Base-by-base conservation (phyloP, 805 yeast species). In the Nakazawaea molendinolei region DNA sequence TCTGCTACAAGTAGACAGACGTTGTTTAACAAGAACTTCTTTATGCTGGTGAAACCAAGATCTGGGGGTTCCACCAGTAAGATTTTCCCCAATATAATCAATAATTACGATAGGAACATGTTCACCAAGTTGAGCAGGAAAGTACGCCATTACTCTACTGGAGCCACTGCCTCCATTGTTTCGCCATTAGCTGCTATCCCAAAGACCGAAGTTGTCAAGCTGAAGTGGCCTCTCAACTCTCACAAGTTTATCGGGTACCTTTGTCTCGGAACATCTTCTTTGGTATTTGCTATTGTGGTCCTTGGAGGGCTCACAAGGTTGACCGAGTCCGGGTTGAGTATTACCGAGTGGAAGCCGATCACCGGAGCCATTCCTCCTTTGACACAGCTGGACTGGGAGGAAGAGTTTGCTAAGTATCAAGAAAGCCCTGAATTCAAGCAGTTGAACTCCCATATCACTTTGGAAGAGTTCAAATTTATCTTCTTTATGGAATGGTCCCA, bases 401-500 rank as follows among this genome's bases (percentile, higher is more conserved):
- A 50, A 17, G 97, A 90, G 55, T 92, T 92, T 52, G 65, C 56
- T 19, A 83, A 86, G 52, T 92, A 92, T 58, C 67, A 79, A 48
- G 71, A 73, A 15, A 81, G 95, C 1, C 99, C 99, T 1, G 99
- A 92, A 55, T 92, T 86, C 58, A 75, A 80, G 53, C 84, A 79
- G 49, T 68, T 92, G 45, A 92, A 94, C 61, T 79, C 96, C 2
- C 86, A 87, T 53, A 84, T 86, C 54, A 79, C 86, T 14, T 57
- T 92, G 41, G 95, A 87, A 2, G 98, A 92, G 55, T 92, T 86
- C 68, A 86, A 92, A 59, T 90, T 87, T 55, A 92, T 92, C 44
- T 92, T 81, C 63, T 79, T 75, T 53, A 90, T 92, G 97, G 99
- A 92, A 61, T 92, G 98, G 99, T 79, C 81, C 29, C 99, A 92